Base-by-base conservation (phyloP, 345 rosid genomes). In the Populus deltoides region DNA sequence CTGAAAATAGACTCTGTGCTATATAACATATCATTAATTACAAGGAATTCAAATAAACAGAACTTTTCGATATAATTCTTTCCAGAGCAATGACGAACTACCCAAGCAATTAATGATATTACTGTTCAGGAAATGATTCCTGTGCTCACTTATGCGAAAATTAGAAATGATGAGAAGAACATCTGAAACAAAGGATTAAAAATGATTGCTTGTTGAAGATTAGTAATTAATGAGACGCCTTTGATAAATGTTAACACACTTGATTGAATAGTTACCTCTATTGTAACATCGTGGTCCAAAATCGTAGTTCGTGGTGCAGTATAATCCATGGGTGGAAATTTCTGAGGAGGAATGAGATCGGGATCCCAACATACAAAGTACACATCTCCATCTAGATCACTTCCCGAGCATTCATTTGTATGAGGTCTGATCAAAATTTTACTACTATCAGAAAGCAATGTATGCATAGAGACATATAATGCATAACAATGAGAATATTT, bases 331-430 rank as follows among this genome's bases (percentile, higher is more conserved):
- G 89, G 85, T 36, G n/a, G 7, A 1, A 7, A 18, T 39, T 33
- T 71, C 6, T 1, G 12, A 2, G n/a, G 53, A 43, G 89, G 89
- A 69, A 86, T 80, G 47, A 86, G 74, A 31, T 78, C 78, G n/a
- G 20, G 33, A 63, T 86, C 89, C 89, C 89, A 86, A 49, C 75
- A 77, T 47, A 86, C 87, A 35, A 86, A 82, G 74, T 86, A 84
- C 25, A 83, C 59, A 73, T 83, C 88, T 6, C 88, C 88, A 76
- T 85, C 87, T 43, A 84, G 57, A 69, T 84, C 87, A 66, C 87
- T 81, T 65, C 87, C 87, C 33, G 87, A 84, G 27, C 85, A 81
- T 73, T 84, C 88, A 78, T 86, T 83, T 1, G 86, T 74, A 61
- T 86, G 88, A 5, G 88, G 88, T 62, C 86, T 82, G 63, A 3